Conservation (phyloP, 345 rosid species). For the Combretum micranthum region DNA sequence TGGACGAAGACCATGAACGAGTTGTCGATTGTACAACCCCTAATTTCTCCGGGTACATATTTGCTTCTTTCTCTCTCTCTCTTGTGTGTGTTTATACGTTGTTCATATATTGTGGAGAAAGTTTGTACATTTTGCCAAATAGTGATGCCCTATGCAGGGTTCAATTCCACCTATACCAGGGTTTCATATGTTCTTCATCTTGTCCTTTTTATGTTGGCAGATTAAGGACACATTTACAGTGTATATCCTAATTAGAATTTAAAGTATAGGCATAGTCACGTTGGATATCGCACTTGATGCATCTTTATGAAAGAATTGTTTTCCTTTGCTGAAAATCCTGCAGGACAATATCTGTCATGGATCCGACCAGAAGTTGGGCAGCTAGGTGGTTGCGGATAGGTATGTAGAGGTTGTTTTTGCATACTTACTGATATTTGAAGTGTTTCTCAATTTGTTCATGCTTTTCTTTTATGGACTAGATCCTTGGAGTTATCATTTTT, state of each 20-base stretch:
- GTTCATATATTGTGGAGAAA: not conserved
- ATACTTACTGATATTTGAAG: not conserved
- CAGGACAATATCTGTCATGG: slow-evolving; percentile 94
- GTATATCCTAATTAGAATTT: too few species aligned
- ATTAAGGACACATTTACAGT: too few species aligned
- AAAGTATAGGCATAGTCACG: too few species aligned
- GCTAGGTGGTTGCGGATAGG: slow-evolving; percentile 97
- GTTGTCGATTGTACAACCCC: slow-evolving; percentile 82
- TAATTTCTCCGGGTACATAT: slow-evolving; percentile 62
- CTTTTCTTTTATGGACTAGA: not conserved
- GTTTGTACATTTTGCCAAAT: too few species aligned
- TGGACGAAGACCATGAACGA: slow-evolving; percentile 83
- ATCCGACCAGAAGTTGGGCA: slow-evolving; percentile 91
- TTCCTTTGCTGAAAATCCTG: slow-evolving; percentile 5
- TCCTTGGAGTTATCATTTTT: not conserved
- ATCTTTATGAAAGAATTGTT: not conserved
- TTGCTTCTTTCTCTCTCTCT: not conserved
- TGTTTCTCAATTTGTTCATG: not conserved
- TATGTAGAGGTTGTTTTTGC: slow-evolving; percentile 17
- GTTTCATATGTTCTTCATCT: too few species aligned
- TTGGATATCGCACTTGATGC: not conserved
- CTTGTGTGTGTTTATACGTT: not conserved
- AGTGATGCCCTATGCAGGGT: too few species aligned
- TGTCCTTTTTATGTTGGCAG: too few species aligned
- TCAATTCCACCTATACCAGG: too few species aligned